These are phyloP conservation scores for Flaveria trinervia DNA, from an alignment of 129 eudicot species.

Conservation along the genomic window DNA sequence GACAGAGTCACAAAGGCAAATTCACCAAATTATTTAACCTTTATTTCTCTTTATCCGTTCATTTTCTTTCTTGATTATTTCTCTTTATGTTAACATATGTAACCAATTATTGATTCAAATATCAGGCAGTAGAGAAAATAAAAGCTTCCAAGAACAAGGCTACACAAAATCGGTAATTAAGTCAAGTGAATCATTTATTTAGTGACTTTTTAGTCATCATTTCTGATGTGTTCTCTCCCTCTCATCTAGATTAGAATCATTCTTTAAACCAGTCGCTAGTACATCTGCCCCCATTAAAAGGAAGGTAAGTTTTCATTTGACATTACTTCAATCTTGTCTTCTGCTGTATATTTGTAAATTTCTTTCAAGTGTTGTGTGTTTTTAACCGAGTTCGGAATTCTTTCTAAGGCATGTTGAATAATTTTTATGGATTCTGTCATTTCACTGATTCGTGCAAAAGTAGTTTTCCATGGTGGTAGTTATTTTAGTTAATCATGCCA, in stretches of 20 bases:
- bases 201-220: slow-evolving; percentile 4
- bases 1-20: slow-evolving; percentile 81
- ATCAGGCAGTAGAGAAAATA: slow-evolving; percentile 77
- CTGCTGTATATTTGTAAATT: neutral
- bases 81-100: neutral
- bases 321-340: neutral
- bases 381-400: neutral
- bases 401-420: too few relatives aligned
- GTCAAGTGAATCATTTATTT: neutral
- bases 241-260: slow-evolving; percentile 74
- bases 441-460: neutral
- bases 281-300: slow-evolving; percentile 65
- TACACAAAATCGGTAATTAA: slow-evolving; percentile 73
- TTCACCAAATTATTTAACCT: neutral
- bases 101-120: slow-evolving; percentile 10
- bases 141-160: slow-evolving; percentile 88
- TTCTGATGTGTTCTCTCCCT: slow-evolving; percentile 11
- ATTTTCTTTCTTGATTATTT: neutral
- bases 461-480: too few relatives aligned
- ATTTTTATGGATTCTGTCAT: too few relatives aligned
- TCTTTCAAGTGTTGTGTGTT: neutral
- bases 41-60: too few relatives aligned
- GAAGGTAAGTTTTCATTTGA: slow-evolving; percentile 50
- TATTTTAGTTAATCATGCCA: too few relatives aligned
- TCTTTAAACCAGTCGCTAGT: slow-evolving; percentile 71